Percentiles rank a stretch among this genome's conserved stretches.
Evolutionary conservation across 345 rosid species (phyloP).

Genomic region (Salix udensis): DNA sequence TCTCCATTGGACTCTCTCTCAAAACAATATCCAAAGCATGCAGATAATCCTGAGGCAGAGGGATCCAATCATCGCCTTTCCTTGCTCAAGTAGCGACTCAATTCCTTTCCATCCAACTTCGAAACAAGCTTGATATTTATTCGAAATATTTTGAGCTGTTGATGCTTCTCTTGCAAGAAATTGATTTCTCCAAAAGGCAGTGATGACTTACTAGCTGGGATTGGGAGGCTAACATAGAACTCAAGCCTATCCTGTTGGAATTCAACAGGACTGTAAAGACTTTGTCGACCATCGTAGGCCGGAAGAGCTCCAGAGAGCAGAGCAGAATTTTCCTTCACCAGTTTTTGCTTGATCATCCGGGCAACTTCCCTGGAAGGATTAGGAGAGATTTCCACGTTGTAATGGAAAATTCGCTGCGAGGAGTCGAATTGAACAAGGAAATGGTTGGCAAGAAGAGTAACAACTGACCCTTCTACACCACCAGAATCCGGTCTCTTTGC

Average conservation of each 20-base stretch:
- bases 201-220: constrained; percentile 42
- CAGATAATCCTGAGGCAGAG: constrained; percentile 84
- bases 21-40: constrained; percentile 93
- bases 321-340: constrained; percentile 52
- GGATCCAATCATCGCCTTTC: constrained; percentile 70
- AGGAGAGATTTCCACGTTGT: constrained; percentile 83
- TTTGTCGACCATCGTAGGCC: constrained; percentile 80
- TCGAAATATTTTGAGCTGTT: constrained; percentile 60
- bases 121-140: constrained; percentile 76
- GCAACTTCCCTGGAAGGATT: constrained; percentile 76
- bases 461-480: constrained; percentile 69
- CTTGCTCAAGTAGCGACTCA: constrained; percentile 55
- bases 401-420: constrained; percentile 69
- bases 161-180: constrained; percentile 46
- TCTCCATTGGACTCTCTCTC: constrained; percentile 80
- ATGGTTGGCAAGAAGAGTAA: constrained; percentile 88
- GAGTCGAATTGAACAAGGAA: constrained; percentile 75
- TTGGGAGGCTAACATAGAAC: constrained; percentile 77
- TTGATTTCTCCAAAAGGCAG: constrained; percentile 23
- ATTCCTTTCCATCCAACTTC: constrained; percentile 66
- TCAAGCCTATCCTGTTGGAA: constrained; percentile 82
- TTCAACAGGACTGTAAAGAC: constrained; percentile 78
- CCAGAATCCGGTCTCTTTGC: constrained; percentile 83
- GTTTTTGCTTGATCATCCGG: constrained; percentile 76
- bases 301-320: constrained; percentile 61